phyloP scores from a whole-genome alignment of 1,284 basidiomycete species.

The Trichosporon sp. region DNA sequence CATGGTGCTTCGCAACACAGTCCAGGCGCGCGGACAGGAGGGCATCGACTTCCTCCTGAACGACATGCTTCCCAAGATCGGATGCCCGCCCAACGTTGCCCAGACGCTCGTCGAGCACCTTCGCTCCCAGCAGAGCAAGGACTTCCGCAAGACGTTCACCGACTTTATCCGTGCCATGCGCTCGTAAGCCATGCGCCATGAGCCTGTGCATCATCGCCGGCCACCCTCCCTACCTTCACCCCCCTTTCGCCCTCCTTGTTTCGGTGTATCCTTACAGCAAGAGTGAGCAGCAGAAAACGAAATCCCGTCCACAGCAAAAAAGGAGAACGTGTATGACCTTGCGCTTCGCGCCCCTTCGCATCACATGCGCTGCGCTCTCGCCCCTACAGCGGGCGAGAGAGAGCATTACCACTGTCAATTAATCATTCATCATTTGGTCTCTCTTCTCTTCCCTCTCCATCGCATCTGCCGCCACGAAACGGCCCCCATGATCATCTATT shows the following conservation, averaged over 20 bases:
- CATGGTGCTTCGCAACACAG: constrained; percentile 76
- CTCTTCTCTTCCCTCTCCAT: constrained; percentile 9
- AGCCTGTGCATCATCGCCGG: neutral
- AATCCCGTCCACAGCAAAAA: neutral
- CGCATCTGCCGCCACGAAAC: constrained; percentile 1
- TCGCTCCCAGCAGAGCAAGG: constrained; percentile 74
- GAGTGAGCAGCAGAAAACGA: constrained; percentile 5
- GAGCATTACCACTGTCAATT: constrained; percentile 8
- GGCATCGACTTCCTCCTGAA: constrained; percentile 77
- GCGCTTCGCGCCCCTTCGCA: neutral
- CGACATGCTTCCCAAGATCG: constrained; percentile 83
- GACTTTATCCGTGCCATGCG: constrained; percentile 64
- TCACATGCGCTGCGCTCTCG: neutral
- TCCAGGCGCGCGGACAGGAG: constrained; percentile 78
- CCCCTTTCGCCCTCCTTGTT: neutral
- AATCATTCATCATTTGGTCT: constrained; percentile 18
- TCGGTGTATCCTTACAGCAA: constrained; percentile 12
- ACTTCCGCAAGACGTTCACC: constrained; percentile 85
- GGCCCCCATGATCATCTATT: constrained; percentile 17
- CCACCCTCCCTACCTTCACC: neutral
- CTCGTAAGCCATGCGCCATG: constrained; percentile 26
- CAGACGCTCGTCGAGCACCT: constrained; percentile 77
- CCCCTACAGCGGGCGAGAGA: neutral
- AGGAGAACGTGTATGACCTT: constrained; percentile 6
- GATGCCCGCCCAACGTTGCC: constrained; percentile 78